Conservation (phyloP, 176 grass and related monocot genomes). For the Bolboschoenus planiculmis region DNA sequence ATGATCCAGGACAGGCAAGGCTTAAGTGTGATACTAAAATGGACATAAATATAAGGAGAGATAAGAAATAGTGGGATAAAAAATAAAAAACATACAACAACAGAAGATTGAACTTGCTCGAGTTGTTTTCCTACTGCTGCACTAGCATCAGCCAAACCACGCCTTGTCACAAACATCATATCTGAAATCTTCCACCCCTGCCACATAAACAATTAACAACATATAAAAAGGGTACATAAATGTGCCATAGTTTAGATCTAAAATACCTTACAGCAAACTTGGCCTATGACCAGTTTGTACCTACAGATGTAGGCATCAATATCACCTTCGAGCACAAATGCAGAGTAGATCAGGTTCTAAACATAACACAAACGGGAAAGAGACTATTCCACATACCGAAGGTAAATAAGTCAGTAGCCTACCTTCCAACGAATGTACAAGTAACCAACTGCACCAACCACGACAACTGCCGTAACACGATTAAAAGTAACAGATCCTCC, state of each 20-base stretch:
- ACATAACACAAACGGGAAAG: slow-evolving; percentile 4
- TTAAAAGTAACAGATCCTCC: slow-evolving; percentile 17
- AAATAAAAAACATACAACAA: slow-evolving; percentile 55
- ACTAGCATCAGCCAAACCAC: slow-evolving; percentile 66
- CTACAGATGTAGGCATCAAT: neutral
- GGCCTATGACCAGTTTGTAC: neutral
- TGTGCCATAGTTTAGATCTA: neutral
- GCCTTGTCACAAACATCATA: slow-evolving; percentile 94
- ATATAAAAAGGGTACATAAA: slow-evolving; percentile 6
- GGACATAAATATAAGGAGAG: neutral
- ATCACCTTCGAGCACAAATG: neutral
- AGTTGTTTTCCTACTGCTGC: slow-evolving; percentile 68
- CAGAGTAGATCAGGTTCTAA: neutral
- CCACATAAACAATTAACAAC: slow-evolving; percentile 14
- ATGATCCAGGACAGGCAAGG: neutral
- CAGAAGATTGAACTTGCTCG: slow-evolving; percentile 71
- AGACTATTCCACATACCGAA: neutral
- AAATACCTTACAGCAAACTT: slow-evolving; percentile 10
- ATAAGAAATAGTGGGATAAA: neutral
- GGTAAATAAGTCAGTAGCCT: neutral
- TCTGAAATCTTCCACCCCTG: slow-evolving; percentile 93
- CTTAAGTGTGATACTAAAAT: neutral
- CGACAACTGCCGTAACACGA: slow-evolving; percentile 40
- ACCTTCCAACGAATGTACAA: slow-evolving; percentile 91
- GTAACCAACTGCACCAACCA: slow-evolving; percentile 80